Conservation (phyloP, 306 rosid species). For the Amphicarpaea edgeworthii region DNA sequence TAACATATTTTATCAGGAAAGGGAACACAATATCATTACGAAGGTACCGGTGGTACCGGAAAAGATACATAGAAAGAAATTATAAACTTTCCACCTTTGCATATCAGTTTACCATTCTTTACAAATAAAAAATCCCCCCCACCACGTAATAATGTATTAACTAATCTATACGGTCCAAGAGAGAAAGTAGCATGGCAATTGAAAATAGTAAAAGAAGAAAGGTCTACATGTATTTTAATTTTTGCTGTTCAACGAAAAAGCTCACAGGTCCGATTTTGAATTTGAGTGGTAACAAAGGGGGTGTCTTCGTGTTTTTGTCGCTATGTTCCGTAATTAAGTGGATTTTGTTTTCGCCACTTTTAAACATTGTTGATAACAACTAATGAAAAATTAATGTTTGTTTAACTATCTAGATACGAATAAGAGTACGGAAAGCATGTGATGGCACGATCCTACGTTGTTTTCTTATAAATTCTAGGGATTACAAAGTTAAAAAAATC, state of each 20-base stretch:
- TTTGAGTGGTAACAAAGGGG: neutral
- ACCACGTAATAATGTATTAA: no score
- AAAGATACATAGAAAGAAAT: no score
- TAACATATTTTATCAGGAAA: no score
- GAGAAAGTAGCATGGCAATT: neutral
- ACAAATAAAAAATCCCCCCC: no score
- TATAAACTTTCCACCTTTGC: no score
- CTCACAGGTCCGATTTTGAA: neutral
- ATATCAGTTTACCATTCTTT: no score
- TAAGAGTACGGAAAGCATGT: neutral
- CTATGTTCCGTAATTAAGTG: constrained; percentile 4
- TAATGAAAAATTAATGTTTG: neutral
- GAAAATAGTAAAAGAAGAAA: constrained; percentile 21
- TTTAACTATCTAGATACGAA: neutral
- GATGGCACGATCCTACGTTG: neutral
- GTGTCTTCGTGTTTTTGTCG: neutral
- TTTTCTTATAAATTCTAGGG: neutral
- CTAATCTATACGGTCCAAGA: neutral
- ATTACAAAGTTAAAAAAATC: neutral
- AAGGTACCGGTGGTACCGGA: no score
- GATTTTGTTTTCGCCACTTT: neutral
- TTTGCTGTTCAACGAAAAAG: neutral
- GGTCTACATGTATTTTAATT: neutral
- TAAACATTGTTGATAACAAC: neutral
- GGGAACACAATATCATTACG: no score